Evolutionary conservation across 352 stramenopile genomes (phyloP).

Genomic region (Phytophthora colocasiae): DNA sequence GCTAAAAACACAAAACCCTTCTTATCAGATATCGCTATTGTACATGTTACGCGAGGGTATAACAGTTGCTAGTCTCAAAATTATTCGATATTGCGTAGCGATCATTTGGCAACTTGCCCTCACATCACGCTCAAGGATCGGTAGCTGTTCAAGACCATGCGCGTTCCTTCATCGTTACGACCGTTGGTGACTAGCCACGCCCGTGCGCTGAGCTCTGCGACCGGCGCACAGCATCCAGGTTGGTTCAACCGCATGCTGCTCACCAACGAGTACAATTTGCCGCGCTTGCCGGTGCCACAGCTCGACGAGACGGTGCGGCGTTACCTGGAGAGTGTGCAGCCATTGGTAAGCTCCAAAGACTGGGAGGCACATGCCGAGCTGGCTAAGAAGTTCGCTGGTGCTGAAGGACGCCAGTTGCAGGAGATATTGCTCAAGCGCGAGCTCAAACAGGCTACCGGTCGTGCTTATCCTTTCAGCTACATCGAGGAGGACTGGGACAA

Average conservation of each 20-base stretch:
- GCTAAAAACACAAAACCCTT: too few species aligned
- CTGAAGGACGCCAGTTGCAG: constrained; percentile 66
- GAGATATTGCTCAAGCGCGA: constrained; percentile 74
- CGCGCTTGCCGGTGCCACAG: constrained; percentile 87
- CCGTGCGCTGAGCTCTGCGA: constrained; percentile 32
- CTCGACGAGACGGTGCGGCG: constrained; percentile 90
- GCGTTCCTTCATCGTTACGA: constrained; percentile 26
- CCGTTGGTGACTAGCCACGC: constrained; percentile 11
- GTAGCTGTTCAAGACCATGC: constrained; percentile 30
- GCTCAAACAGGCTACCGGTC: constrained; percentile 76
- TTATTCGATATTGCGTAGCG: constrained; percentile 12
- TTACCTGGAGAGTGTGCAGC: constrained; percentile 83
- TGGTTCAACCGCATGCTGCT: constrained; percentile 81
- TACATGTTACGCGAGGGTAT: too few species aligned
- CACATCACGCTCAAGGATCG: neutral
- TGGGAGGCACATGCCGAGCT: constrained; percentile 74
- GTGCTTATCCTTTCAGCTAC: constrained; percentile 93
- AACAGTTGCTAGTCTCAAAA: too few species aligned
- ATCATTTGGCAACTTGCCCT: constrained; percentile 35
- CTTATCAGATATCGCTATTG: too few species aligned
- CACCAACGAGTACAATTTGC: constrained; percentile 83
- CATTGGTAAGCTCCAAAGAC: constrained; percentile 72
- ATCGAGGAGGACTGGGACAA: constrained; percentile 93
- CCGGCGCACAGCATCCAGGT: constrained; percentile 43
- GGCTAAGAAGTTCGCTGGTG: constrained; percentile 61